Conservation (phyloP, 2,329 filamentous ascomycete species). For the Sarocladium strictum region DNA sequence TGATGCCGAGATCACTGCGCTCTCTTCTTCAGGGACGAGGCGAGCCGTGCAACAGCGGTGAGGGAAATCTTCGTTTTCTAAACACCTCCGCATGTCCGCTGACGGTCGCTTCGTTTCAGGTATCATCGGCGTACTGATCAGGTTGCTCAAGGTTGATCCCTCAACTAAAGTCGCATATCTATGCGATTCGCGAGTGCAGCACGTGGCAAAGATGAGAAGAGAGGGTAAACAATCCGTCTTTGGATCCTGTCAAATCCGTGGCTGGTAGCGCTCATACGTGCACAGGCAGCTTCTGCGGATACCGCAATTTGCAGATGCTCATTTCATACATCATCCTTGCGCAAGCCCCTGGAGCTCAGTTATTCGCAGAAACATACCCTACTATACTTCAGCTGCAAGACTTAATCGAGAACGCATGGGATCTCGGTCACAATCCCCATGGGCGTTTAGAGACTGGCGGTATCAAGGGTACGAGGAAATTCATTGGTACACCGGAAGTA, state of each 20-base stretch:
- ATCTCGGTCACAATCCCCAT: slow-evolving; percentile 69
- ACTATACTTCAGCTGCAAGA: slow-evolving; percentile 80
- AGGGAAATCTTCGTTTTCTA: no score
- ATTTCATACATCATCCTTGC: slow-evolving; percentile 68
- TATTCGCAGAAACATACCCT: slow-evolving; percentile 59
- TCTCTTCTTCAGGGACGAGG: slow-evolving; percentile 47
- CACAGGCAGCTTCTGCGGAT: slow-evolving; percentile 83
- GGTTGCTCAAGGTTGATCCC: slow-evolving; percentile 57
- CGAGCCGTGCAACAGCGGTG: slow-evolving; percentile 49
- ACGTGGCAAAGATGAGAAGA: slow-evolving; percentile 73
- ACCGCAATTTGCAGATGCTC: slow-evolving; percentile 91
- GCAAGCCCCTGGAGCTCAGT: slow-evolving; percentile 47
- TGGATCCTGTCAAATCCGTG: background rate
- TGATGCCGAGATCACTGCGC: slow-evolving; percentile 67
- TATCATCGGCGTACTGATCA: slow-evolving; percentile 56
- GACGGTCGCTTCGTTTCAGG: slow-evolving; percentile 25
- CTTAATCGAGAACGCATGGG: slow-evolving; percentile 82
- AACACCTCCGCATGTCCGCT: no score
- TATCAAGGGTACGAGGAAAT: slow-evolving; percentile 83
- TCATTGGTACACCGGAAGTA: slow-evolving; percentile 89
- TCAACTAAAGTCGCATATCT: slow-evolving; percentile 66
- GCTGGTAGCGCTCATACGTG: background rate
- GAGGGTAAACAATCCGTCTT: slow-evolving; percentile 49
- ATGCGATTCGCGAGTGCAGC: slow-evolving; percentile 68
- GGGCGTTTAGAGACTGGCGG: slow-evolving; percentile 80